Evolutionary conservation across 108 stramenopile species (phyloP), one percentile per base, ranked within the genome.

Genomic region (Epithemia pelagica): DNA sequence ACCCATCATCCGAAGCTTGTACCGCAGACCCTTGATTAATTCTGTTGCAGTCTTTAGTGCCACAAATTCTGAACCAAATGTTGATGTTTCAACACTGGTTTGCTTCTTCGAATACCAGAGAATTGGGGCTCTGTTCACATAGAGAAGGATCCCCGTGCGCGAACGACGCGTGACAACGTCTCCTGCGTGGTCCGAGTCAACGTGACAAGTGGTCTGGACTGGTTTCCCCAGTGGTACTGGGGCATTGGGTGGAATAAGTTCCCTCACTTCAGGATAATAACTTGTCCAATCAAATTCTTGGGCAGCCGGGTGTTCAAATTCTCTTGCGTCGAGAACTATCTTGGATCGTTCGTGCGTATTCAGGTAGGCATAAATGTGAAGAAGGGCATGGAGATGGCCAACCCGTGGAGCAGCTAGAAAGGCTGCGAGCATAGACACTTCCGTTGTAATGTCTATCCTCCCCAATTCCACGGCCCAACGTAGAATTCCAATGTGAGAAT

Each of bases 1-100:
- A 26, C 83, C 83, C 83, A 84, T 80, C 83, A 84, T 84, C 28
- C 79, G 53, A 0, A 84, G 30, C 37, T 84, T 84, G 74, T 79
- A 81, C 2, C 82, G 77, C n/a, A 84, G 58, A 26, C 73, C 83
- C 19, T 62, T 24, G 23, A 84, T 0, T 7, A 71, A n/a, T 59
- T 84, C 83, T 2, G 70, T 58, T 0, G 64, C 76, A 27, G 52
- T 52, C 52, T 71, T 77, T 69, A 81, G 37, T 15, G 76, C 83
- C 37, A 68, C 30, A 33, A 84, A 73, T 62, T 88, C 82, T 15
- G 67, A 58, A 3, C 83, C 82, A 68, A 81, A 88, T 18, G 77
- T 76, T 32, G 74, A 74, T 0, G 81, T 68, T 54, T 88, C 81
- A n/a, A 83, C 71, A 21, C 82, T 77, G 15, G 54, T 73, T 63